A percentile compares a stretch with the other conserved stretches of the same genome.
Evolutionary conservation across 805 yeast genomes (phyloP).

Genomic region (Candida namnaoensis): DNA sequence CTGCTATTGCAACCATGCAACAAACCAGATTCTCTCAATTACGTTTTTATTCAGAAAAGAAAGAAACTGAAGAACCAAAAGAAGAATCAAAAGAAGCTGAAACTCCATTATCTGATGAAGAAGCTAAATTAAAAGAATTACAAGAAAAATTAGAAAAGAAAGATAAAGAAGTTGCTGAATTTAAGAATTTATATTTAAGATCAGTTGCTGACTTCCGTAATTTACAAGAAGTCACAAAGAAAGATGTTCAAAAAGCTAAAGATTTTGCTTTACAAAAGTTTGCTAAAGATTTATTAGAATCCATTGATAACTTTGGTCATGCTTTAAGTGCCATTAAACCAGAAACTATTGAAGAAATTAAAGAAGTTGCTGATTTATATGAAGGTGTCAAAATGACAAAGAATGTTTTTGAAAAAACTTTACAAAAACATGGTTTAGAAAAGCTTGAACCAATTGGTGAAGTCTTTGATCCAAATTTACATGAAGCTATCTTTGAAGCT

Average conservation of each 20-base stretch:
- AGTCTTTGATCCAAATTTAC: constrained; percentile 81
- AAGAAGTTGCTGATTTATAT: constrained; percentile 64
- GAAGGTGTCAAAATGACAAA: constrained; percentile 91
- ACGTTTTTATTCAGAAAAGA: constrained; percentile 8
- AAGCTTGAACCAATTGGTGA: constrained; percentile 82
- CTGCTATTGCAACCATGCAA: no score
- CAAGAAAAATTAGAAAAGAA: constrained; percentile 48
- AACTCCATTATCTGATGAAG: constrained; percentile 13
- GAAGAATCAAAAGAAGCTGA: no score
- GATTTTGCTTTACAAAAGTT: constrained; percentile 90
- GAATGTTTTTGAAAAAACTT: constrained; percentile 77
- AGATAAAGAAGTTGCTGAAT: constrained; percentile 67
- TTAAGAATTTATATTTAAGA: constrained; percentile 76
- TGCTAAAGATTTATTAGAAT: constrained; percentile 82
- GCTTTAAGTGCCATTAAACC: constrained; percentile 68
- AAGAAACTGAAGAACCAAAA: constrained; percentile 1
- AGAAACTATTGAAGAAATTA: constrained; percentile 47
- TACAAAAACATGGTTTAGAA: constrained; percentile 67
- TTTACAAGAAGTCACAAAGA: constrained; percentile 82
- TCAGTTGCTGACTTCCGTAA: constrained; percentile 90
- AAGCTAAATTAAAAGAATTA: constrained; percentile 25
- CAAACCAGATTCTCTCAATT: no score
- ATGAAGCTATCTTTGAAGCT: constrained; percentile 87
- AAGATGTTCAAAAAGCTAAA: constrained; percentile 78
- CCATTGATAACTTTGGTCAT: constrained; percentile 84